Evolutionary conservation across 169 alveolate genomes (phyloP).

Genomic region (Plasmodium berghei): DNA sequence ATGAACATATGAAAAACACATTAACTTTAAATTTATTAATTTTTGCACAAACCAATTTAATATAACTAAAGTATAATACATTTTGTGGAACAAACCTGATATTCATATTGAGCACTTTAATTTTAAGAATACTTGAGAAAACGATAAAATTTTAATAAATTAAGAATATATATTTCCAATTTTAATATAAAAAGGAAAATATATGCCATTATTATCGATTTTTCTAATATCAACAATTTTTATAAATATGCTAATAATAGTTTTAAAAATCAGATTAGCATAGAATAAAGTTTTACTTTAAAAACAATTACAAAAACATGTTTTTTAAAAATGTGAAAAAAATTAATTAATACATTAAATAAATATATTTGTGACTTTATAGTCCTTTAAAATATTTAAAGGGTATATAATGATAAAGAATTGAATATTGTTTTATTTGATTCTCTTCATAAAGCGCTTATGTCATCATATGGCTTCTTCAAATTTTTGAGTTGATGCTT

Average conservation of each 20-base stretch:
- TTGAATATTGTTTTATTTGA: not conserved
- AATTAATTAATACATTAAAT: not conserved
- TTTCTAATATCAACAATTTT: not conserved
- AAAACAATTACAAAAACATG: conserved; percentile 19
- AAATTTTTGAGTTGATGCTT: conserved; percentile 52
- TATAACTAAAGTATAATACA: too few species aligned
- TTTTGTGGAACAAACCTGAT: too few species aligned
- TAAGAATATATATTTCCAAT: too few species aligned
- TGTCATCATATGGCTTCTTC: conserved; percentile 73
- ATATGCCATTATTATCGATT: not conserved
- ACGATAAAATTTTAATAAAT: too few species aligned
- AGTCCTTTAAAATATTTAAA: conserved; percentile 5
- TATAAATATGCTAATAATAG: too few species aligned
- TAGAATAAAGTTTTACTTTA: not conserved
- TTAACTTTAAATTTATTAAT: too few species aligned
- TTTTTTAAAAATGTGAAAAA: conserved; percentile 4
- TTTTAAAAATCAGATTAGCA: not conserved
- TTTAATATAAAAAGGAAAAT: too few species aligned
- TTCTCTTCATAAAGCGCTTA: conserved; percentile 54
- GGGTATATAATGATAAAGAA: not conserved
- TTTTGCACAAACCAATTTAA: too few species aligned
- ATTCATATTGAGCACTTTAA: too few species aligned
- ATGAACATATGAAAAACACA: too few species aligned
- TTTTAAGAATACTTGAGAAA: too few species aligned
- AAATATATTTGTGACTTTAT: not conserved